These are phyloP conservation scores for Coniochaeta pulveracea DNA, from an alignment of 2,329 filamentous ascomycete genomes.

Conservation along the genomic window DNA sequence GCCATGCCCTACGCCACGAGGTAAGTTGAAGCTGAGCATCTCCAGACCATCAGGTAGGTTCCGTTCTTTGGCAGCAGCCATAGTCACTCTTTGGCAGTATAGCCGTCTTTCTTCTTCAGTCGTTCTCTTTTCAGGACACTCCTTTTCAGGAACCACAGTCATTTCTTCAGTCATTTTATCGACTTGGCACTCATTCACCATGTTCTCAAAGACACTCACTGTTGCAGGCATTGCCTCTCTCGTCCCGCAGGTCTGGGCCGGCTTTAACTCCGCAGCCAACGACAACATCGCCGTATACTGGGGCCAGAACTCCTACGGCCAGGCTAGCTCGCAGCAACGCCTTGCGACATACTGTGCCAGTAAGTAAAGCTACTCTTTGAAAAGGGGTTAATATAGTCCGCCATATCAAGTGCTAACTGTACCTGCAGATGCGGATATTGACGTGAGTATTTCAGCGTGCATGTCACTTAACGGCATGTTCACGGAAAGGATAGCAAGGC, in stretches of 20 bases:
- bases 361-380: constrained; percentile 21
- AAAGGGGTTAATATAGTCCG: neutral
- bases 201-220: constrained; percentile 4
- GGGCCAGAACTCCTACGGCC: constrained; percentile 54
- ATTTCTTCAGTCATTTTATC: constrained; percentile 3
- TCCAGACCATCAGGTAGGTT: constrained; percentile 2
- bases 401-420: neutral
- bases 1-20: no score
- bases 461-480: no score
- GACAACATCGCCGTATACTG: constrained; percentile 56
- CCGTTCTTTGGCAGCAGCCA: constrained; percentile 2
- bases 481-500: neutral
- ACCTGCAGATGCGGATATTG: constrained; percentile 5
- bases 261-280: constrained; percentile 30
- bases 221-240: constrained; percentile 7
- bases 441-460: neutral
- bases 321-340: constrained; percentile 37
- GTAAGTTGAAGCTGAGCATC: no score
- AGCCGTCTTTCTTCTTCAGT: neutral
- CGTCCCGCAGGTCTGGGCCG: constrained; percentile 18
- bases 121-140: neutral
- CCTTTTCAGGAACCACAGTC: neutral
- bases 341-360: constrained; percentile 48
- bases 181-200: constrained; percentile 3
- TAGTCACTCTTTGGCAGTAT: no score